phyloP scores from a whole-genome alignment of 148 eudicot species.

The Fagopyrum tataricum region DNA sequence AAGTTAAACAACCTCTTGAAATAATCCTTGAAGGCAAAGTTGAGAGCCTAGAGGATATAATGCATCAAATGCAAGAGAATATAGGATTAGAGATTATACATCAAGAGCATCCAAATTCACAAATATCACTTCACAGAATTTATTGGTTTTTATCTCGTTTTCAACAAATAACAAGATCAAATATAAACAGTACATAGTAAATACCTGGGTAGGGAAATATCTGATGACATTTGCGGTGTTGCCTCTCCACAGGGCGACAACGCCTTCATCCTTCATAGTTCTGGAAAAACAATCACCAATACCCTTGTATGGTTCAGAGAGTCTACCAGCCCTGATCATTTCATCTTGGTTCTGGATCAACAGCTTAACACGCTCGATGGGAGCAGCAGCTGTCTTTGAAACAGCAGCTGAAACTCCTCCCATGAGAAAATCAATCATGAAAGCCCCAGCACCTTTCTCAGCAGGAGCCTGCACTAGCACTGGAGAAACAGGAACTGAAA shows the following conservation, averaged over 20 bases:
- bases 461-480: slow-evolving; percentile 4
- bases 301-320: slow-evolving; percentile 26
- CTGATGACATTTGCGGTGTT: slow-evolving; percentile 11
- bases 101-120: background rate
- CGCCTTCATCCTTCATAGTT: slow-evolving; percentile 25
- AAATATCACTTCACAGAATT: background rate
- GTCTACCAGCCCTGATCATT: slow-evolving; percentile 19
- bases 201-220: background rate
- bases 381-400: too few species aligned
- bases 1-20: background rate
- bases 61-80: background rate
- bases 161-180: too few species aligned
- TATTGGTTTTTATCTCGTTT: background rate
- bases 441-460: slow-evolving; percentile 2
- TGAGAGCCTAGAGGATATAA: slow-evolving; percentile 11
- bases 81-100: background rate
- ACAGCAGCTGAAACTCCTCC: too few species aligned
- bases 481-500: background rate
- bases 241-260: slow-evolving; percentile 28
- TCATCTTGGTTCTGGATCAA: slow-evolving; percentile 33
- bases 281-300: slow-evolving; percentile 24
- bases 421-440: slow-evolving; percentile 4
- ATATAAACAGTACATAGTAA: background rate
- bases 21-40: background rate
- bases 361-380: slow-evolving; percentile 15